phyloP scores from a whole-genome alignment of 805 yeast genomes.

The Nakazawaea pomicola region DNA sequence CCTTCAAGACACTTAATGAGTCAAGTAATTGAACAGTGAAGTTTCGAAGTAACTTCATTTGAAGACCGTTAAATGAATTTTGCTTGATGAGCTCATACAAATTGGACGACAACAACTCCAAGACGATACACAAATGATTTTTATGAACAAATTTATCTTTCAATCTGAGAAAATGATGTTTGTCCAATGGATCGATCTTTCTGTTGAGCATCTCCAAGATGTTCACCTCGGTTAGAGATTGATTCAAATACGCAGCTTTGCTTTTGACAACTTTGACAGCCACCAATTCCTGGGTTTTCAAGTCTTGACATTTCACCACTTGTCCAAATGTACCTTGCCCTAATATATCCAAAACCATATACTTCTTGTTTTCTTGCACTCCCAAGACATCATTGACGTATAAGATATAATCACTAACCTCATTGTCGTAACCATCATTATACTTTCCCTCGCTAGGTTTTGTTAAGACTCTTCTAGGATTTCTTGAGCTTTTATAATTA shows the following conservation, averaged over 20 bases:
- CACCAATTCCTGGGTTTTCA: slow-evolving; percentile 72
- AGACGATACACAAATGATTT: slow-evolving; percentile 88
- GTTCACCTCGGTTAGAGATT: slow-evolving; percentile 85
- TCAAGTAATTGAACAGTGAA: slow-evolving; percentile 80
- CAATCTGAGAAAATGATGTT: slow-evolving; percentile 71
- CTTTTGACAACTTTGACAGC: slow-evolving; percentile 95
- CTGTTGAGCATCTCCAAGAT: slow-evolving; percentile 77
- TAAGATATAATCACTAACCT: slow-evolving; percentile 82
- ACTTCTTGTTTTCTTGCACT: slow-evolving; percentile 75
- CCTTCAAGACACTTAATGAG: slow-evolving; percentile 74
- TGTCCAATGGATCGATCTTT: slow-evolving; percentile 62
- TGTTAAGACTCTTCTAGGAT: slow-evolving; percentile 89
- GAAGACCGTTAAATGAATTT: slow-evolving; percentile 88
- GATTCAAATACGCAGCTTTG: slow-evolving; percentile 85
- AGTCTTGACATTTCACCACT: slow-evolving; percentile 87
- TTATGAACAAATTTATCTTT: slow-evolving; percentile 89
- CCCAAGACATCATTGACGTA: slow-evolving; percentile 95
- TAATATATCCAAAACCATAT: slow-evolving; percentile 80
- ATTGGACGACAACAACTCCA: slow-evolving; percentile 84
- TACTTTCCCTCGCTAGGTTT: slow-evolving; percentile 82
- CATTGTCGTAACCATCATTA: slow-evolving; percentile 85
- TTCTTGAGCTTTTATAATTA: slow-evolving; percentile 75
- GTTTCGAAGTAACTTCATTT: slow-evolving; percentile 69
- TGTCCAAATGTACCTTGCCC: slow-evolving; percentile 99
- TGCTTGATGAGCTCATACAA: slow-evolving; percentile 87